phyloP scores from a whole-genome alignment of 2,329 filamentous ascomycete genomes.

The Corynespora cassiicola region DNA sequence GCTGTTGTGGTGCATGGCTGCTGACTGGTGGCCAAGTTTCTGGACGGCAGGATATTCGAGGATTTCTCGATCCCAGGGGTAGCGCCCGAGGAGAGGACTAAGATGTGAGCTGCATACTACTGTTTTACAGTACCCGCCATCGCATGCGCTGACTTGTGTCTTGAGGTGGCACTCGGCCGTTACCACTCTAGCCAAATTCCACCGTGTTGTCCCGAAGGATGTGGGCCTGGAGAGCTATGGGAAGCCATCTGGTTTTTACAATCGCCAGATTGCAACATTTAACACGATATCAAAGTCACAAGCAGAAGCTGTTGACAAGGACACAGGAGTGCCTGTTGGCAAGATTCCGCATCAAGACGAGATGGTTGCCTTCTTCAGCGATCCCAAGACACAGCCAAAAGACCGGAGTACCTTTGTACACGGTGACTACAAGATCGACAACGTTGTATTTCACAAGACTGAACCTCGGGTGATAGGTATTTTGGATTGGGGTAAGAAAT shows the following conservation, averaged over 20 bases:
- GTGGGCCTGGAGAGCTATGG: slow-evolving; percentile 79
- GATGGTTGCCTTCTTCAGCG: slow-evolving; percentile 78
- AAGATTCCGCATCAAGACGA: slow-evolving; percentile 83
- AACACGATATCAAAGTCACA: slow-evolving; percentile 79
- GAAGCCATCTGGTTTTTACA: slow-evolving; percentile 78
- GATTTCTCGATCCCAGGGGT: slow-evolving; percentile 82
- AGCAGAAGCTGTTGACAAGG: slow-evolving; percentile 75
- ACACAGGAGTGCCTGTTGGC: slow-evolving; percentile 78
- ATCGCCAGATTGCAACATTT: slow-evolving; percentile 85
- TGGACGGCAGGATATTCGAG: slow-evolving; percentile 92
- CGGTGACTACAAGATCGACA: slow-evolving; percentile 88
- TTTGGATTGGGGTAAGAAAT: slow-evolving; percentile 69
- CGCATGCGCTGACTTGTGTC: slow-evolving; percentile 2
- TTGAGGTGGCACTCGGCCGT: slow-evolving; percentile 81
- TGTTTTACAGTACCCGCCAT: slow-evolving; percentile 6
- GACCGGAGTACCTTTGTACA: slow-evolving; percentile 85
- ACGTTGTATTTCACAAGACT: slow-evolving; percentile 78
- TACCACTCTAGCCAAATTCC: slow-evolving; percentile 82
- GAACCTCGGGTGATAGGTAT: slow-evolving; percentile 90
- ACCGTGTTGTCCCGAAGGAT: slow-evolving; percentile 71
- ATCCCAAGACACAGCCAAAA: slow-evolving; percentile 72
- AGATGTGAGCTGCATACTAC: too few species aligned
- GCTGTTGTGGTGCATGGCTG: too few species aligned
- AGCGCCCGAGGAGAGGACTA: slow-evolving; percentile 69
- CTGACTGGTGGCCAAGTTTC: too few species aligned